These are phyloP conservation scores for Gentiana dahurica DNA, from an alignment of 257 asterid species.

Conservation along the genomic window DNA sequence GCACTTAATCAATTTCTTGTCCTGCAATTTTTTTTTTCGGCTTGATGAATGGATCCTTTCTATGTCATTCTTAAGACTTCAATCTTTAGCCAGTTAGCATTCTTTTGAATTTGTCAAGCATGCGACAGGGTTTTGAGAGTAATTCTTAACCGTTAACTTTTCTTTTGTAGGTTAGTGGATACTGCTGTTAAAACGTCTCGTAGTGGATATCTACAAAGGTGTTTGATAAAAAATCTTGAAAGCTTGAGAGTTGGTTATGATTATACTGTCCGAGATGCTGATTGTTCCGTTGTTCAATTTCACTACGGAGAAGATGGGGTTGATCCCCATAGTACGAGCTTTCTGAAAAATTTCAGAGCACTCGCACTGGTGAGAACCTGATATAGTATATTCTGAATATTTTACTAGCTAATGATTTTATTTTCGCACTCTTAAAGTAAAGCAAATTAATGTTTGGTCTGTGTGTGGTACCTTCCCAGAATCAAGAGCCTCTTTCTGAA, in stretches of 20 bases:
- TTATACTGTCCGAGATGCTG: constrained; percentile 92
- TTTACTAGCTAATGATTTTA: constrained; percentile 1
- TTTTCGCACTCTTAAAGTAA: constrained; percentile 2
- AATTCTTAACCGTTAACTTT: background rate
- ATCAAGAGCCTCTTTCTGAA: constrained; percentile 54
- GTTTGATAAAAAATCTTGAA: constrained; percentile 85
- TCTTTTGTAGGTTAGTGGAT: constrained; percentile 63
- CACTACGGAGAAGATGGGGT: constrained; percentile 95
- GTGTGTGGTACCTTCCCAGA: constrained; percentile 24
- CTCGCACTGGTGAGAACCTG: constrained; percentile 50
- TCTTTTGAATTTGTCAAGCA: too few relatives aligned
- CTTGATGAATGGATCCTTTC: too few relatives aligned
- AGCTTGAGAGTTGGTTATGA: constrained; percentile 86
- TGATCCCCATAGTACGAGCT: constrained; percentile 84
- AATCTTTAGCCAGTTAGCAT: too few relatives aligned
- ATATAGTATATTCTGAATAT: constrained; percentile 6
- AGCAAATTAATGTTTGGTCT: constrained; percentile 1
- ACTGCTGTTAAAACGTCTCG: constrained; percentile 99
- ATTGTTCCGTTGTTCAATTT: constrained; percentile 90
- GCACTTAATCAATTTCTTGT: too few relatives aligned
- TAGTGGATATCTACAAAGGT: constrained; percentile 94
- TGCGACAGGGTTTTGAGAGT: too few relatives aligned
- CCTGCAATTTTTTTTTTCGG: too few relatives aligned
- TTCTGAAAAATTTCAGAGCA: constrained; percentile 74
- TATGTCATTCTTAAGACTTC: too few relatives aligned